Conservation (phyloP, 495 filamentous ascomycete species). For the Choiromyces venosus region DNA sequence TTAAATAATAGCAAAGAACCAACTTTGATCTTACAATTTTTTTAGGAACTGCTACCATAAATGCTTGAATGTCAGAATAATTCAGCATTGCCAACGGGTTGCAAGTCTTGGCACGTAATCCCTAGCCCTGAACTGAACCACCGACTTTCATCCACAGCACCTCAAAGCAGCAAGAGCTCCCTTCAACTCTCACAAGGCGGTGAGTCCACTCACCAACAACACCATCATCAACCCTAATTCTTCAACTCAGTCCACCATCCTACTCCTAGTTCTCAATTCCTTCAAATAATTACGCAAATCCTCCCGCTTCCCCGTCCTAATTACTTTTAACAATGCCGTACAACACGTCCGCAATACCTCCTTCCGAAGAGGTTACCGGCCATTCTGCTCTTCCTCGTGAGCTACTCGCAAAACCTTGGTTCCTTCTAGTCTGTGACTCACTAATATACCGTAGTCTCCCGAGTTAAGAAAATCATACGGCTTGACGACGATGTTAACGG, state of each 20-base stretch:
- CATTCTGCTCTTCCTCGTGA: conserved; percentile 77
- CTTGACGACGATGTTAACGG: conserved; percentile 76
- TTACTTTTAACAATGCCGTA: conserved; percentile 64
- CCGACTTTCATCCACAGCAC: not conserved
- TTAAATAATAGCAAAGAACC: not conserved
- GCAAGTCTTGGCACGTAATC: not conserved
- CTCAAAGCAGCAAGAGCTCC: not conserved
- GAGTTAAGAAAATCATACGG: conserved; percentile 88
- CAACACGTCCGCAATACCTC: conserved; percentile 76
- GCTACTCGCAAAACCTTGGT: conserved; percentile 36
- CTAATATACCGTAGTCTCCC: conserved; percentile 57
- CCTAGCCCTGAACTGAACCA: not conserved
- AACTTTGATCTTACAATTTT: not conserved
- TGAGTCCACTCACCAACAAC: not conserved
- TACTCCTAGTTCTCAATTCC: not conserved
- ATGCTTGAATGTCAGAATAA: not conserved
- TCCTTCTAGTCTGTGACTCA: conserved; percentile 10
- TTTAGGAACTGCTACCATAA: not conserved
- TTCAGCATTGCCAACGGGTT: not conserved
- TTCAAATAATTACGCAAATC: not conserved
- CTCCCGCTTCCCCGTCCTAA: not conserved
- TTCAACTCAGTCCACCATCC: not conserved
- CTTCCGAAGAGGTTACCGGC: conserved; percentile 75
- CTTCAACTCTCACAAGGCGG: not conserved
- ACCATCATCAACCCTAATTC: not conserved